Evolutionary conservation across 208 protist genomes (phyloP).

Genomic region (Leishmania major): DNA sequence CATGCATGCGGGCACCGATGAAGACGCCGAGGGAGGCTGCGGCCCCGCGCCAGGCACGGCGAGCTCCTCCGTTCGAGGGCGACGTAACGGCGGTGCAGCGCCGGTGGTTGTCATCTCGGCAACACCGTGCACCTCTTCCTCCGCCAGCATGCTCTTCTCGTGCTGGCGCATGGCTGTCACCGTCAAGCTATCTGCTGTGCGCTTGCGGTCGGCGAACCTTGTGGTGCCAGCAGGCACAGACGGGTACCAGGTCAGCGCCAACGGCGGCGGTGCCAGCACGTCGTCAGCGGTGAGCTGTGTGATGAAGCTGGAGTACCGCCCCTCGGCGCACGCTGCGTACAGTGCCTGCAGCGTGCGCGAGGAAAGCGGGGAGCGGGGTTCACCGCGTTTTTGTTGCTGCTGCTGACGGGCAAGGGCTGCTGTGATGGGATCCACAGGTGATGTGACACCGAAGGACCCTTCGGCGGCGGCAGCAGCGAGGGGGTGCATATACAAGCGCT

Average conservation of each 20-base stretch:
- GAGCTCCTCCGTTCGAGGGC: conserved; percentile 5
- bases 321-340: conserved; percentile 19
- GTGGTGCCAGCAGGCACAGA: conserved; percentile 7
- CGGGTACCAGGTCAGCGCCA: conserved; percentile 52
- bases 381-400: conserved; percentile 33
- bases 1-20: not conserved
- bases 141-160: conserved; percentile 9
- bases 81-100: conserved; percentile 2
- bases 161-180: conserved; percentile 6
- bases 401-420: conserved; percentile 32
- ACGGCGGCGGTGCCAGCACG: conserved; percentile 38
- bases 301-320: conserved; percentile 16
- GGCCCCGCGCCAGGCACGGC: not conserved
- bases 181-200: not conserved
- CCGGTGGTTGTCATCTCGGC: not conserved
- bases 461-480: conserved; percentile 1
- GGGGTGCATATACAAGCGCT: conserved; percentile 16
- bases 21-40: not conserved
- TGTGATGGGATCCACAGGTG: conserved; percentile 28
- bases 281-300: conserved; percentile 35
- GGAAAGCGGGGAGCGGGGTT: conserved; percentile 40
- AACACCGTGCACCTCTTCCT: conserved; percentile 4
- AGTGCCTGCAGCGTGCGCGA: conserved; percentile 39
- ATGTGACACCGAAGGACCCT: not conserved
- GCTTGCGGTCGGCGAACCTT: conserved; percentile 28